Conservation (phyloP, 768 basidiomycete genomes). For the Mycena haematopus region DNA sequence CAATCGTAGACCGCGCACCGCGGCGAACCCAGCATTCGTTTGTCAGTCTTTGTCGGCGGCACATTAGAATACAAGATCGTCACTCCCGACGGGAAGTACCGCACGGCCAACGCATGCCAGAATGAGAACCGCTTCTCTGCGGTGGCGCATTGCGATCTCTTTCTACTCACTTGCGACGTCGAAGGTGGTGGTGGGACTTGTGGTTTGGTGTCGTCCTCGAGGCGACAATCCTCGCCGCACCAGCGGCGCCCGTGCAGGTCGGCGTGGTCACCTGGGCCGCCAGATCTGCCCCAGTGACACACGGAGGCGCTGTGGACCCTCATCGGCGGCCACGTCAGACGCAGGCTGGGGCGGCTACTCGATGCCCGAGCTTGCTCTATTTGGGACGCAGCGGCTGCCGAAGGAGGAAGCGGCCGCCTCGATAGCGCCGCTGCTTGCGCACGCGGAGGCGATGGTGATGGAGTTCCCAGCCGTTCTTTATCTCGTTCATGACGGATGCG, state of each 20-base stretch:
- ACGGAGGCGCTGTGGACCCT: conserved; percentile 44
- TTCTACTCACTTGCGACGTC: no score
- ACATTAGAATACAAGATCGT: conserved; percentile 62
- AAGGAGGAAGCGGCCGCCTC: conserved; percentile 44
- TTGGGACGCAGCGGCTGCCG: conserved; percentile 53
- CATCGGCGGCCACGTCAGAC: conserved; percentile 42
- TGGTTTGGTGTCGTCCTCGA: no score
- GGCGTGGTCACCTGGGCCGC: conserved; percentile 40
- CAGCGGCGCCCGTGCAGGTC: conserved; percentile 39
- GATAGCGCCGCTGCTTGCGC: conserved; percentile 48
- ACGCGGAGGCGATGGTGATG: conserved; percentile 42
- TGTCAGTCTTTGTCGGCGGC: no score
- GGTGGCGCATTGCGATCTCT: conserved; percentile 35
- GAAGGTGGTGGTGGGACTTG: no score
- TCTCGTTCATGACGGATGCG: conserved; percentile 41
- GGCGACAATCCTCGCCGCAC: conserved; percentile 45
- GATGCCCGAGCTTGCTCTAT: conserved; percentile 42
- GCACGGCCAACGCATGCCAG: conserved; percentile 54
- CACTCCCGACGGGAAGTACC: conserved; percentile 55
- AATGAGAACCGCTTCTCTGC: conserved; percentile 59
- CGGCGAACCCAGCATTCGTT: no score
- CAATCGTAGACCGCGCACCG: no score
- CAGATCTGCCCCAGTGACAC: no score
- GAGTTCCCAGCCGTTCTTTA: conserved; percentile 41
- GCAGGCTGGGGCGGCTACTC: conserved; percentile 56